Evolutionary conservation across 176 grass and related monocot genomes (phyloP).

Genomic region (Dactylis glomerata): DNA sequence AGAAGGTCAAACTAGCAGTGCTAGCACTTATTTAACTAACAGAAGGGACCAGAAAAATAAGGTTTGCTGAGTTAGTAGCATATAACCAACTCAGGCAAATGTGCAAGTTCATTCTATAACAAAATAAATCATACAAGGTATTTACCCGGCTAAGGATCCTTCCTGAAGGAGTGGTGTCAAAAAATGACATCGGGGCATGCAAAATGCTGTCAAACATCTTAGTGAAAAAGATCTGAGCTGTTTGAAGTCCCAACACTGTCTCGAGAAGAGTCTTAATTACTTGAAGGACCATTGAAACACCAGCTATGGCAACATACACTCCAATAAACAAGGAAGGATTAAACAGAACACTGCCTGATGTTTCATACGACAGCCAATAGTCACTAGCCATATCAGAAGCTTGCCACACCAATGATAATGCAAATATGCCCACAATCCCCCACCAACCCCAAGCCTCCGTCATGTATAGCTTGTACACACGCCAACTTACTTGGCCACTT

Average conservation of each 20-base stretch:
- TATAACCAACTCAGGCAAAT: background rate
- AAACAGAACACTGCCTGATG: conserved; percentile 47
- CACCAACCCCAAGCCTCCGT: conserved; percentile 96
- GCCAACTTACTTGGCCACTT: conserved; percentile 79
- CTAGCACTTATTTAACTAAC: background rate
- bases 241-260: conserved; percentile 73
- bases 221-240: conserved; percentile 83
- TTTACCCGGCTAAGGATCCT: conserved; percentile 96
- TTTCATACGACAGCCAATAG: conserved; percentile 93
- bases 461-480: conserved; percentile 73
- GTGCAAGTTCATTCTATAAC: background rate
- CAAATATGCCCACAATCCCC: conserved; percentile 44
- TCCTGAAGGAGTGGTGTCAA: conserved; percentile 92
- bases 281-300: conserved; percentile 56
- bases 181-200: conserved; percentile 95
- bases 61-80: background rate
- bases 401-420: conserved; percentile 59
- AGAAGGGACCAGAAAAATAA: background rate
- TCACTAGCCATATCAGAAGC: conserved; percentile 69
- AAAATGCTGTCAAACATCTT: conserved; percentile 94
- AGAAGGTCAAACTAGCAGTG: background rate
- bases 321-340: conserved; percentile 67
- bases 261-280: conserved; percentile 60
- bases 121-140: background rate
- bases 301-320: conserved; percentile 68